A percentile compares a stretch with the other conserved stretches of the same genome.
These are phyloP conservation scores for Citrus glauca DNA, from an alignment of 345 rosid species.

Conservation along the genomic window DNA sequence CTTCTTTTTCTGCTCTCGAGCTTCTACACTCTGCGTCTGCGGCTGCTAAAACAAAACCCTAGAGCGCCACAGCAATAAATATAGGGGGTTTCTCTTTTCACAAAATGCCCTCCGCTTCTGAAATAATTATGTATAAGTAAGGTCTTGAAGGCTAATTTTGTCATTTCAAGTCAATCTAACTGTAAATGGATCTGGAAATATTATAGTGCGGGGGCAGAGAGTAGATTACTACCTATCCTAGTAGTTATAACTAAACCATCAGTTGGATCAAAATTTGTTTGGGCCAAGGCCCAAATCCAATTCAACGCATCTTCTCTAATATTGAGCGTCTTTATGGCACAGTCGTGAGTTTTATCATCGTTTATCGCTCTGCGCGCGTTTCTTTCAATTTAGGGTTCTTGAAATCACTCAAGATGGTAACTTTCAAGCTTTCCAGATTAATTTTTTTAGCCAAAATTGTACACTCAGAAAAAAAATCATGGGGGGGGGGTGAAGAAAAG, in stretches of 20 bases:
- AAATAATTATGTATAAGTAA: background rate
- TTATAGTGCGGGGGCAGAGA: background rate
- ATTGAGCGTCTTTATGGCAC: too few relatives aligned
- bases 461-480: too few relatives aligned
- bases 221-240: too few relatives aligned
- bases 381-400: background rate
- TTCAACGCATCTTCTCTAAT: background rate
- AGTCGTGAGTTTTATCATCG: background rate
- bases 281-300: background rate
- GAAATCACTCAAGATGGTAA: constrained; percentile 12
- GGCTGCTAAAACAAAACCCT: constrained; percentile 20
- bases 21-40: background rate
- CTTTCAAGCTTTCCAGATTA: background rate
- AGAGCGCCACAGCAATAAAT: background rate
- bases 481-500: too few relatives aligned
- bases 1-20: background rate
- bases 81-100: constrained; percentile 1
- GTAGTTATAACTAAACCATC: background rate
- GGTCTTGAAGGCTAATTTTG: background rate
- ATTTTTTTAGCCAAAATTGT: background rate
- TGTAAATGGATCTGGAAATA: background rate
- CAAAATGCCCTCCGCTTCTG: background rate
- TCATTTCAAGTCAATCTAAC: background rate
- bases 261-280: background rate
- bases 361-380: background rate